Conservation (phyloP, 495 filamentous ascomycete species). For the Penicillium paradoxum region DNA sequence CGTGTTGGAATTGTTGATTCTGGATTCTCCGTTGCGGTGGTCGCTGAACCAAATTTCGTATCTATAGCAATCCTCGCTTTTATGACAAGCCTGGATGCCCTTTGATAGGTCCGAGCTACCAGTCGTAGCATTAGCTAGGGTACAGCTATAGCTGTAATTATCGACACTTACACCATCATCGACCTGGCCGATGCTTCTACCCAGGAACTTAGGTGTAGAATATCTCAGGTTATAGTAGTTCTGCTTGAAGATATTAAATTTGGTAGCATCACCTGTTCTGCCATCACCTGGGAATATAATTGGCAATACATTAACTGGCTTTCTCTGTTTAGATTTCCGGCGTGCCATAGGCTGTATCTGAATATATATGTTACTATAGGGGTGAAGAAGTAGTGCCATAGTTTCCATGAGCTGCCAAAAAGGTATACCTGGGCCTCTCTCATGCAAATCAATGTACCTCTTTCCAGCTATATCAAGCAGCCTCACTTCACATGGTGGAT, state of each 20-base stretch:
- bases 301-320: neutral
- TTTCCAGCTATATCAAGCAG: too few relatives aligned
- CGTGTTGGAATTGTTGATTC: slow-evolving; percentile 21
- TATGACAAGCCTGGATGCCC: slow-evolving; percentile 26
- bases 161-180: slow-evolving; percentile 23
- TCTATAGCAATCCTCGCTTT: slow-evolving; percentile 20
- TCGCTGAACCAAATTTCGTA: slow-evolving; percentile 26
- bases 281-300: slow-evolving; percentile 19
- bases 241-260: slow-evolving; percentile 36
- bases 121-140: neutral
- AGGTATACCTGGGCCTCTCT: too few relatives aligned
- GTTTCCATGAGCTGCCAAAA: too few relatives aligned
- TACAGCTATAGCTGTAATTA: slow-evolving; percentile 1
- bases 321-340: neutral
- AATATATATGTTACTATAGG: too few relatives aligned
- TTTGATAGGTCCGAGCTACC: slow-evolving; percentile 17
- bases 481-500: too few relatives aligned
- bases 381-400: too few relatives aligned
- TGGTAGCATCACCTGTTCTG: slow-evolving; percentile 26
- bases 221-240: slow-evolving; percentile 36
- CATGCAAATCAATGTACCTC: too few relatives aligned
- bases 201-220: slow-evolving; percentile 24
- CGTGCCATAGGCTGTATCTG: slow-evolving; percentile 32
- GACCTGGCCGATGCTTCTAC: slow-evolving; percentile 13
- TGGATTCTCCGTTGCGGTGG: slow-evolving; percentile 23